A percentile compares a stretch with the other conserved stretches of the same genome.
phyloP scores from a whole-genome alignment of 768 basidiomycete genomes.

The Russula brevipes region DNA sequence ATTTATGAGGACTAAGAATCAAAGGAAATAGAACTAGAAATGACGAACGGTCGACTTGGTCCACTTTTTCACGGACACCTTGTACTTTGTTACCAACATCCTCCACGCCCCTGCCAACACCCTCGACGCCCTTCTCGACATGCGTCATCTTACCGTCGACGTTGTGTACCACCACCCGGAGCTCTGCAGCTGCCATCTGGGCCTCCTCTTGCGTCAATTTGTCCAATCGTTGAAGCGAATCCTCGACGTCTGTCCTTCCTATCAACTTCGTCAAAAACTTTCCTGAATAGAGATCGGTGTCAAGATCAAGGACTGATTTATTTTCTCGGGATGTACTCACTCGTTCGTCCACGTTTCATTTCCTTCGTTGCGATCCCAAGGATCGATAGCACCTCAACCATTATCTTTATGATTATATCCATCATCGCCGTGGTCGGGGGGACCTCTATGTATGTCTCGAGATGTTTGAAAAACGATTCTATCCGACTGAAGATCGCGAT shows the following conservation, averaged over 20 bases:
- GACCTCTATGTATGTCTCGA: background rate
- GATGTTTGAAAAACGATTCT: background rate
- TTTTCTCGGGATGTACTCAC: background rate
- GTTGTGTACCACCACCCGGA: background rate
- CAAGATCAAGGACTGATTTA: too few relatives aligned
- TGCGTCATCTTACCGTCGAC: background rate
- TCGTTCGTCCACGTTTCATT: background rate
- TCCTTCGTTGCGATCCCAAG: constrained; percentile 1
- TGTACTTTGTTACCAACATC: background rate
- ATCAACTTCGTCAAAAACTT: background rate
- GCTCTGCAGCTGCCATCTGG: background rate
- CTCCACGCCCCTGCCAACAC: too few relatives aligned
- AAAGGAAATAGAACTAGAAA: background rate
- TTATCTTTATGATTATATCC: background rate
- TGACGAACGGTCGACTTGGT: background rate
- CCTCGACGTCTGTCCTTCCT: background rate
- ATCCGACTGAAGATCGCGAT: background rate
- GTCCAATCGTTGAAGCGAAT: background rate
- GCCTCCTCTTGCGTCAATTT: constrained; percentile 1
- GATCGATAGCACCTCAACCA: constrained; percentile 5
- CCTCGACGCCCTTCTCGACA: background rate
- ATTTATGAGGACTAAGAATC: background rate
- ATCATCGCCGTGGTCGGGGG: background rate
- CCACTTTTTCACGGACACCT: background rate
- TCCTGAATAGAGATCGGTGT: background rate